These are phyloP conservation scores for Wickerhamomyces queroliae DNA, from an alignment of 805 yeast species.

Conservation along the genomic window DNA sequence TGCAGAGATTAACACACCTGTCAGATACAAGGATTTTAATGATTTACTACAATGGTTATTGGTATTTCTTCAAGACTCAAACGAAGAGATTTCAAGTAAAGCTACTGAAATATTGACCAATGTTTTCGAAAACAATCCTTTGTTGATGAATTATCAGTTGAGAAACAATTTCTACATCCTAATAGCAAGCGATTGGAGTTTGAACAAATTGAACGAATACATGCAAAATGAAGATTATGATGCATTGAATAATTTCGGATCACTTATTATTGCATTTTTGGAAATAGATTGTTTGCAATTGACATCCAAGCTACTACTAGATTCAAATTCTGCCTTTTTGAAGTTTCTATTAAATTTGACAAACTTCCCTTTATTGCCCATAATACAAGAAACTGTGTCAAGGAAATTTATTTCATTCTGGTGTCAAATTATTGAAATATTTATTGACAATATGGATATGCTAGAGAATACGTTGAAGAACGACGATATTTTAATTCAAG, in stretches of 20 bases:
- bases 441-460: slow-evolving; percentile 42
- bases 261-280: slow-evolving; percentile 38
- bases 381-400: slow-evolving; percentile 53
- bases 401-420: slow-evolving; percentile 58
- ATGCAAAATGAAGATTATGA: slow-evolving; percentile 29
- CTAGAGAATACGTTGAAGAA: slow-evolving; percentile 26
- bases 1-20: slow-evolving; percentile 23
- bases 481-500: slow-evolving; percentile 23
- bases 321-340: slow-evolving; percentile 34
- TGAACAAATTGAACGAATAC: slow-evolving; percentile 28
- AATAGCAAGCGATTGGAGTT: slow-evolving; percentile 43
- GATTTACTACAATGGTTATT: slow-evolving; percentile 14
- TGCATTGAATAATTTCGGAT: slow-evolving; percentile 35
- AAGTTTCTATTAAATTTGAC: slow-evolving; percentile 48
- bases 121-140: slow-evolving; percentile 24
- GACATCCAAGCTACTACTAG: slow-evolving; percentile 32
- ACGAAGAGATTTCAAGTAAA: slow-evolving; percentile 7
- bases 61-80: slow-evolving; percentile 7
- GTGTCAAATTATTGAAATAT: slow-evolving; percentile 58
- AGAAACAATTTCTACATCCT: slow-evolving; percentile 16
- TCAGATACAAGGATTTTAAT: slow-evolving; percentile 18
- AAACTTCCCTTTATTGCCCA: slow-evolving; percentile 49
- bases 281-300: slow-evolving; percentile 41
- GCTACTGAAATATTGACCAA: slow-evolving; percentile 13
- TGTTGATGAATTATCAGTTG: slow-evolving; percentile 14